Conservation (phyloP, 306 rosid genomes). For the Aeschynomene evenia region DNA sequence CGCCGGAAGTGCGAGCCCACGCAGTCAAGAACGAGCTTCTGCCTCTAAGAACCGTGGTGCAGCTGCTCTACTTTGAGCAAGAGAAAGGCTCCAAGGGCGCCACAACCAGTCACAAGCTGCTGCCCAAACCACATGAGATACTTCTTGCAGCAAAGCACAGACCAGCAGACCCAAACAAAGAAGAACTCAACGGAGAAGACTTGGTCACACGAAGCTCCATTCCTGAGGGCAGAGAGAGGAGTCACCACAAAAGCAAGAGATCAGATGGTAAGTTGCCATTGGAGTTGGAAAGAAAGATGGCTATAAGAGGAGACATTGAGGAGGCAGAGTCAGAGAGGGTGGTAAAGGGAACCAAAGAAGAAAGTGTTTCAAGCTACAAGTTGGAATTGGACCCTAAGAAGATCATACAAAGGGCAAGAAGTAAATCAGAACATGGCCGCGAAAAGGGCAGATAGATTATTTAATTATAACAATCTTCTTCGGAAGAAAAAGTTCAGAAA, state of each 20-base stretch:
- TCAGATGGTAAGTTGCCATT: constrained; percentile 48
- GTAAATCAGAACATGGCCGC: constrained; percentile 59
- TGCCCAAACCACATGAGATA: constrained; percentile 49
- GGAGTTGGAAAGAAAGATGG: constrained; percentile 49
- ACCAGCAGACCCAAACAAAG: constrained; percentile 35
- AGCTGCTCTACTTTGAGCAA: constrained; percentile 81
- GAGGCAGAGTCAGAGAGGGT: constrained; percentile 43
- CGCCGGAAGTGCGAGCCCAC: constrained; percentile 67
- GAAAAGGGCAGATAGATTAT: constrained; percentile 54
- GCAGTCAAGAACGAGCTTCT: constrained; percentile 87
- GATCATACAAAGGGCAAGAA: constrained; percentile 53
- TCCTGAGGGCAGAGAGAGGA: constrained; percentile 44
- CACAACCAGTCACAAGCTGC: constrained; percentile 33
- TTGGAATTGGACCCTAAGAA: constrained; percentile 61
- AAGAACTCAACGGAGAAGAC: constrained; percentile 44
- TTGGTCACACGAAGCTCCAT: constrained; percentile 28
- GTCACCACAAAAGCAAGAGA: constrained; percentile 43
- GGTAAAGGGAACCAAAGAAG: constrained; percentile 40
- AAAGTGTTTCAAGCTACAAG: constrained; percentile 44
- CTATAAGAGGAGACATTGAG: constrained; percentile 45
- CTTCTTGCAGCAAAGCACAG: constrained; percentile 50
- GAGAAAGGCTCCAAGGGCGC: constrained; percentile 53
- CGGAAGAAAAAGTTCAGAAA: neutral
- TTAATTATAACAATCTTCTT: neutral
- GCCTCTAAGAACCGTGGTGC: constrained; percentile 85